A percentile compares a stretch with the other conserved stretches of the same genome.
Evolutionary conservation across 2,329 filamentous ascomycete genomes (phyloP).

Genomic region (Aspergillus quadrilineatus): DNA sequence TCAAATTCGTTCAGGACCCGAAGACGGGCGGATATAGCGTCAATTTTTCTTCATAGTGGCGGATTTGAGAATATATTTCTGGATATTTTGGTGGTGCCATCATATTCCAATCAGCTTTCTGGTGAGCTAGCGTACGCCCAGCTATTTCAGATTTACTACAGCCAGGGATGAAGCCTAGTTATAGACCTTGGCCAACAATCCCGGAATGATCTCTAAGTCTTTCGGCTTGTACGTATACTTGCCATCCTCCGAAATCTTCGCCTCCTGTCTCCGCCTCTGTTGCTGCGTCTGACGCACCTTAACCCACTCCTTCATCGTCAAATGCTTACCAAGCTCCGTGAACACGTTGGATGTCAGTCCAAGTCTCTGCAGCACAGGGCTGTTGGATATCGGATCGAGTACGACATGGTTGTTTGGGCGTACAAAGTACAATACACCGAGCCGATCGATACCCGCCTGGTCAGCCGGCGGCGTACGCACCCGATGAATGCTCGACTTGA

Average conservation of each 20-base stretch:
- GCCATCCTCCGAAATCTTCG: slow-evolving; percentile 38
- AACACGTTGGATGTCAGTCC: slow-evolving; percentile 41
- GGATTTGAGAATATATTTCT: background rate
- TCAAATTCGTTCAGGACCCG: slow-evolving; percentile 89
- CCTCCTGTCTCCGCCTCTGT: slow-evolving; percentile 37
- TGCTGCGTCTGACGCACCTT: slow-evolving; percentile 44
- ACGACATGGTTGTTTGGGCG: slow-evolving; percentile 48
- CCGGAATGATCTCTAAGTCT: slow-evolving; percentile 45
- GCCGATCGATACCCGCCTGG: slow-evolving; percentile 46
- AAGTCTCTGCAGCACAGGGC: slow-evolving; percentile 37
- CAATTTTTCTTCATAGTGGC: slow-evolving; percentile 62
- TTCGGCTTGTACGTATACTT: slow-evolving; percentile 37
- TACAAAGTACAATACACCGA: slow-evolving; percentile 49
- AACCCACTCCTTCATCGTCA: slow-evolving; percentile 45
- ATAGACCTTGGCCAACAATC: slow-evolving; percentile 42
- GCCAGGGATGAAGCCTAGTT: slow-evolving; percentile 24
- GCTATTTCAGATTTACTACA: background rate
- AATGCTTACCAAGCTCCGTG: slow-evolving; percentile 41
- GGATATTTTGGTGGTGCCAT: background rate
- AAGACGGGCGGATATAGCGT: slow-evolving; percentile 89
- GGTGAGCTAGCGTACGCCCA: background rate
- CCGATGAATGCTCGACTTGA: slow-evolving; percentile 53
- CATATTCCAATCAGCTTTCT: background rate
- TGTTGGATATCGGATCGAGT: slow-evolving; percentile 39
- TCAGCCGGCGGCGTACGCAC: slow-evolving; percentile 51